A percentile compares a stretch with the other conserved stretches of the same genome.
These are phyloP conservation scores for Mycena rebaudengoi DNA, from an alignment of 768 basidiomycete species.

Conservation along the genomic window DNA sequence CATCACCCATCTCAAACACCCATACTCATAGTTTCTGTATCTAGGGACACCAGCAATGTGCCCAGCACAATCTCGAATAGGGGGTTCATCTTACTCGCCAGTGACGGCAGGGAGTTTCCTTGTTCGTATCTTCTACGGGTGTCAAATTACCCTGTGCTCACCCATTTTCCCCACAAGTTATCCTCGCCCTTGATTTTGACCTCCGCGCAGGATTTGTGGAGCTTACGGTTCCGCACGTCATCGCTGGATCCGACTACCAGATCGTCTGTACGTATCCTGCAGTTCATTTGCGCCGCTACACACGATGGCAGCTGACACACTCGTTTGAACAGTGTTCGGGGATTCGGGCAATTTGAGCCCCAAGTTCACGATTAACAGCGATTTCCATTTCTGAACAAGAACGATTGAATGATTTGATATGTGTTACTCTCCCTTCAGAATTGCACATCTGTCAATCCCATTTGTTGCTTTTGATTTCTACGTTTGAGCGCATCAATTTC, in stretches of 20 bases:
- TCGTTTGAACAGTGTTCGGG: constrained; percentile 38
- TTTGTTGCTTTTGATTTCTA: too few relatives aligned
- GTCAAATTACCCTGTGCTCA: background rate
- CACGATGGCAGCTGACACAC: background rate
- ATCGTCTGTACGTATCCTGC: constrained; percentile 32
- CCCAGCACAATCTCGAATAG: constrained; percentile 36
- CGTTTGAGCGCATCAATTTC: too few relatives aligned
- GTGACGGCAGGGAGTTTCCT: constrained; percentile 8
- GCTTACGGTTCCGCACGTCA: constrained; percentile 29
- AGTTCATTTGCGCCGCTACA: background rate
- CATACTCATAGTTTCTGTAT: background rate
- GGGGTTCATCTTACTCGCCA: constrained; percentile 17
- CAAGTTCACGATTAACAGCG: constrained; percentile 34
- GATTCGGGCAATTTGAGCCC: constrained; percentile 42
- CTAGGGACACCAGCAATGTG: constrained; percentile 31
- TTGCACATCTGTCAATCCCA: too few relatives aligned
- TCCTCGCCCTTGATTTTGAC: constrained; percentile 31
- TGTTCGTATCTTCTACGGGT: background rate
- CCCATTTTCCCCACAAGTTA: constrained; percentile 24
- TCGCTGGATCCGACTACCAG: constrained; percentile 27
- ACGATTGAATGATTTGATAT: too few relatives aligned
- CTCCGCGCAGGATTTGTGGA: constrained; percentile 26
- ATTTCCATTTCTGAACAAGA: background rate
- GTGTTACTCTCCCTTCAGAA: too few relatives aligned
- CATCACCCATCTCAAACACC: background rate